These are phyloP conservation scores for Entomortierella beljakovae DNA, from an alignment of 192 early-diverging fungal species.

Conservation along the genomic window DNA sequence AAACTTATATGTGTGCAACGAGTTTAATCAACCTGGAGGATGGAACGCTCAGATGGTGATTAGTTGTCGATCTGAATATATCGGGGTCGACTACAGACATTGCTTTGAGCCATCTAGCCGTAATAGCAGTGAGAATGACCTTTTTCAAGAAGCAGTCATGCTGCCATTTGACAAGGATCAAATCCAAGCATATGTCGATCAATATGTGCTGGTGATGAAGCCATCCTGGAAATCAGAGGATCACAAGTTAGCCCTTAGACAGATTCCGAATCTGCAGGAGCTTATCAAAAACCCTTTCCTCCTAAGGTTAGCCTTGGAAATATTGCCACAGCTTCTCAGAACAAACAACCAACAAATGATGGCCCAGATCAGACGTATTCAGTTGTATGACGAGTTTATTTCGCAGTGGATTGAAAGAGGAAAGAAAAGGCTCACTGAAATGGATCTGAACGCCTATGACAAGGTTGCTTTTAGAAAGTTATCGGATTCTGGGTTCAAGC, in stretches of 20 bases:
- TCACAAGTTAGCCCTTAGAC: background rate
- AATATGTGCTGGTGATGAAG: background rate
- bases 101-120: too few species aligned
- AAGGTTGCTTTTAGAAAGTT: background rate
- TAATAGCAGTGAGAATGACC: background rate
- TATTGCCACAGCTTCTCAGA: background rate
- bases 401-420: conserved; percentile 15
- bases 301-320: background rate
- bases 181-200: conserved; percentile 1
- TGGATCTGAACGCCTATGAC: background rate
- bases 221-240: too few species aligned
- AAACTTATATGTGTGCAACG: background rate
- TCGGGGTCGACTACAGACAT: too few species aligned
- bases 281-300: conserved; percentile 8
- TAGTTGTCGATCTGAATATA: conserved; percentile 9
- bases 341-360: background rate
- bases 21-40: background rate
- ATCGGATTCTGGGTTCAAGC: conserved; percentile 3
- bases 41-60: conserved; percentile 7
- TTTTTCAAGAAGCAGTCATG: background rate
- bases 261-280: background rate
- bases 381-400: conserved; percentile 19
- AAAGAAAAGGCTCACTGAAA: background rate
- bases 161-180: background rate
- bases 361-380: conserved; percentile 1